phyloP scores from a whole-genome alignment of 495 filamentous ascomycete species.

The Bacidia gigantensis region DNA sequence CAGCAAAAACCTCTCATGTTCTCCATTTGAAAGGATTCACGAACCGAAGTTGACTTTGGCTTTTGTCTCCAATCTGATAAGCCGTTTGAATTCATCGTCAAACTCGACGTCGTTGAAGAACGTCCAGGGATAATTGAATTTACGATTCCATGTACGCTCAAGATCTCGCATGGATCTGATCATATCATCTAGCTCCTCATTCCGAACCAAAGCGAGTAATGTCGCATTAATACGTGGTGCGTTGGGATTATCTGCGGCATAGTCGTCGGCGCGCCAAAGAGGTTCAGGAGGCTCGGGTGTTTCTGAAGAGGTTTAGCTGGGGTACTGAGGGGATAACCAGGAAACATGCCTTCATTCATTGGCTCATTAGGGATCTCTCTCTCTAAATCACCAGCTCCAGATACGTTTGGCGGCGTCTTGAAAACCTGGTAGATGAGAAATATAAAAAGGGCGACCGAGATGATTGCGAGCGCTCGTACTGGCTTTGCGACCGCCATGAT shows the following conservation, averaged over 20 bases:
- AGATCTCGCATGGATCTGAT: constrained; percentile 78
- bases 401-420: constrained; percentile 30
- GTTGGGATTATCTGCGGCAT: constrained; percentile 56
- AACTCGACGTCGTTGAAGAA: constrained; percentile 97
- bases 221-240: constrained; percentile 84
- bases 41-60: constrained; percentile 74
- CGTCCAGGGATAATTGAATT: constrained; percentile 99
- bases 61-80: constrained; percentile 65
- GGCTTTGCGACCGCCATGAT: constrained; percentile 70
- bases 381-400: constrained; percentile 28
- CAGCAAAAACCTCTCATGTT: constrained; percentile 13
- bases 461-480: constrained; percentile 61
- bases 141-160: constrained; percentile 91
- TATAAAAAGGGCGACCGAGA: constrained; percentile 53
- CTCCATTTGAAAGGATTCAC: background rate
- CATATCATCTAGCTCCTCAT: constrained; percentile 73
- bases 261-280: constrained; percentile 59
- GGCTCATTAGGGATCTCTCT: constrained; percentile 57
- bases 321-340: constrained; percentile 1
- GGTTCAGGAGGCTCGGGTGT: constrained; percentile 69
- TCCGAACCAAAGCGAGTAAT: constrained; percentile 79
- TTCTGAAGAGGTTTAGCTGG: constrained; percentile 32
- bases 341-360: constrained; percentile 60
- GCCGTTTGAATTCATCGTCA: constrained; percentile 77
- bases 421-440: constrained; percentile 64